Conservation (phyloP, 352 stramenopile genomes). For the Globisporangium takayamanum region DNA sequence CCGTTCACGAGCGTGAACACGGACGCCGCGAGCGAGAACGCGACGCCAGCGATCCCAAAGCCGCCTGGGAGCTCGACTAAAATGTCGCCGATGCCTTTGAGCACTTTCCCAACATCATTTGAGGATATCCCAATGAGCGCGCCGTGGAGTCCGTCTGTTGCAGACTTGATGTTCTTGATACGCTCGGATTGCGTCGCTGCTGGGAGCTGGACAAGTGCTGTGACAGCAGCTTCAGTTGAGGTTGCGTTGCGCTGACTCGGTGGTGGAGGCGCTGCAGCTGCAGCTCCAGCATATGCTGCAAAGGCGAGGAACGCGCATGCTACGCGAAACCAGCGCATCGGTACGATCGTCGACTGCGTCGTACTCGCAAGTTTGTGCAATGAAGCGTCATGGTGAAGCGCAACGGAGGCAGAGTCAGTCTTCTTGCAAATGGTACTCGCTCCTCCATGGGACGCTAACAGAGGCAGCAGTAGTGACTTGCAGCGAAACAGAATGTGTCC, state of each 20-base stretch:
- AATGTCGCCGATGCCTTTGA: slow-evolving; percentile 37
- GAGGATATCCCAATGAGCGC: slow-evolving; percentile 21
- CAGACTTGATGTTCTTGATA: slow-evolving; percentile 27
- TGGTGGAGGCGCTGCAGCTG: background rate
- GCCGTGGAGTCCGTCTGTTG: slow-evolving; percentile 39
- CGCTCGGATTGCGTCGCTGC: slow-evolving; percentile 5
- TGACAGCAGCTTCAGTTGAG: slow-evolving; percentile 13
- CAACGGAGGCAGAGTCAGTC: no score
- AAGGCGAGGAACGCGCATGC: background rate
- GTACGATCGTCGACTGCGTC: no score
- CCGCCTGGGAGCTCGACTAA: slow-evolving; percentile 24
- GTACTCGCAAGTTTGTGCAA: background rate
- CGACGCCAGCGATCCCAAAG: slow-evolving; percentile 30
- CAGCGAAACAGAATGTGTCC: no score
- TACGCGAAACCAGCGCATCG: slow-evolving; percentile 4
- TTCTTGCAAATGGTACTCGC: no score
- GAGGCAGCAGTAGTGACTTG: no score
- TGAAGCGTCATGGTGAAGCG: no score
- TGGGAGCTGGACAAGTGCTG: slow-evolving; percentile 18
- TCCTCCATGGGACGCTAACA: no score
- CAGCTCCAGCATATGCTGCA: background rate
- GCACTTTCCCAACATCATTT: slow-evolving; percentile 26
- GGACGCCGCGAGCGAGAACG: slow-evolving; percentile 37
- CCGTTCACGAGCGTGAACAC: slow-evolving; percentile 18
- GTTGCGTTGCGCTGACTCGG: background rate